A percentile compares a stretch with the other conserved stretches of the same genome.
Evolutionary conservation across 441 rosid genomes (phyloP).

Genomic region (Adansonia gregorii): DNA sequence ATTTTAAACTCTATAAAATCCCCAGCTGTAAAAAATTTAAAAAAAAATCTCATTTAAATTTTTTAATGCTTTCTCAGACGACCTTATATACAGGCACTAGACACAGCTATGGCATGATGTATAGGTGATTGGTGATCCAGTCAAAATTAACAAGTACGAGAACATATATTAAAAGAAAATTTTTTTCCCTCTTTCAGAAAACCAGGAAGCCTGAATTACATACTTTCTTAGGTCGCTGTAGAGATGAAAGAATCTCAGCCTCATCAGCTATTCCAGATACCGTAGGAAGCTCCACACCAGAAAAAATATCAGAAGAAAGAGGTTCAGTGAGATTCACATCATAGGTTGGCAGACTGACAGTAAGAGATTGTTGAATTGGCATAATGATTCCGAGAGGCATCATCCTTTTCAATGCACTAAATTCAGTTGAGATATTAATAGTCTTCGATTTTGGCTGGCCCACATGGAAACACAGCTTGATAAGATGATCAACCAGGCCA

Average conservation of each 20-base stretch:
- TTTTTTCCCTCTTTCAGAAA: constrained; percentile 14
- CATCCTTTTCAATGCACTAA: constrained; percentile 98
- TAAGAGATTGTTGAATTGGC: constrained; percentile 97
- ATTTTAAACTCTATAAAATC: background rate
- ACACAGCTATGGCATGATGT: background rate
- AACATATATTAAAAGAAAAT: constrained; percentile 10
- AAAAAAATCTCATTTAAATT: background rate
- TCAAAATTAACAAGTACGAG: background rate
- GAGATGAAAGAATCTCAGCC: constrained; percentile 99
- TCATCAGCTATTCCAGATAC: constrained; percentile 92
- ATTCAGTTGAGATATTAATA: constrained; percentile 94
- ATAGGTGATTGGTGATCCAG: background rate
- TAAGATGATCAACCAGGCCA: constrained; percentile 84
- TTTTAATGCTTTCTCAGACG: constrained; percentile 14
- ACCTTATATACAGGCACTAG: constrained; percentile 3
- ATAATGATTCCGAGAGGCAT: constrained; percentile 93
- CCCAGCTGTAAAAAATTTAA: background rate
- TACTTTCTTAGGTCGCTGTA: constrained; percentile 97
- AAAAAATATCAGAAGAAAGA: constrained; percentile 71
- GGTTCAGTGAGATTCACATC: constrained; percentile 53
- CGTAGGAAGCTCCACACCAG: constrained; percentile 84
- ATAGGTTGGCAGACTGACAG: constrained; percentile 77
- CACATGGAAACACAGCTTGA: constrained; percentile 88
- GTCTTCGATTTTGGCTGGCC: constrained; percentile 83
- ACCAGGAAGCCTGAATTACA: constrained; percentile 25